Conservation (phyloP, 2,329 filamentous ascomycete genomes). For the Orbilia brochopaga region DNA sequence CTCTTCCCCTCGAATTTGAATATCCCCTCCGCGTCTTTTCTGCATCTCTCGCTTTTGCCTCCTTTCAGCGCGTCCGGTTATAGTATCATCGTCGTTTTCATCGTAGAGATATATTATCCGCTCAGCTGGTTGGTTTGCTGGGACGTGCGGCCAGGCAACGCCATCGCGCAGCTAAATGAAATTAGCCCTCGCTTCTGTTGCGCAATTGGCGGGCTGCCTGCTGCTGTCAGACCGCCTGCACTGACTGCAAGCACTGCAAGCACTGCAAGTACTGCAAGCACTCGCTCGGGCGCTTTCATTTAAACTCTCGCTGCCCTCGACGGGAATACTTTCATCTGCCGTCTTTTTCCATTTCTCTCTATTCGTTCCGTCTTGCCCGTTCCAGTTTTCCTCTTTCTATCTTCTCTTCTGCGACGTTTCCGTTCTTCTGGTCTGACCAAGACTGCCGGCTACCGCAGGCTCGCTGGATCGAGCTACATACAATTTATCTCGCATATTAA, state of each 20-base stretch:
- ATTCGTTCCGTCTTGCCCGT: not conserved
- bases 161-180: not conserved
- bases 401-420: slow-evolving; percentile 4
- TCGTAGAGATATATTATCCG: too few relatives aligned
- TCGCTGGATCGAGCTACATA: slow-evolving; percentile 48
- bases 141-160: not conserved
- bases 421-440: slow-evolving; percentile 19
- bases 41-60: slow-evolving; percentile 9
- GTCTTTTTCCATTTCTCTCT: not conserved
- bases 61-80: slow-evolving; percentile 21
- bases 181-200: slow-evolving; percentile 7
- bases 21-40: too few relatives aligned
- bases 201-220: slow-evolving; percentile 6
- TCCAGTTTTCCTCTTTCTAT: not conserved
- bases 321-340: not conserved
- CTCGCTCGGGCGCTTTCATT: not conserved
- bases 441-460: slow-evolving; percentile 22
- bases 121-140: too few relatives aligned
- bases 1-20: too few relatives aligned
- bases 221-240: not conserved
- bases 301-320: slow-evolving; percentile 1
- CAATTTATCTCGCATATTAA: too few relatives aligned
- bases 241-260: too few relatives aligned
- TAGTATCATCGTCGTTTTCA: slow-evolving; percentile 7
- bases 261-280: too few relatives aligned